Base-by-base conservation (phyloP, 2,329 filamentous ascomycete species). In the Cryphonectria radicalis region DNA sequence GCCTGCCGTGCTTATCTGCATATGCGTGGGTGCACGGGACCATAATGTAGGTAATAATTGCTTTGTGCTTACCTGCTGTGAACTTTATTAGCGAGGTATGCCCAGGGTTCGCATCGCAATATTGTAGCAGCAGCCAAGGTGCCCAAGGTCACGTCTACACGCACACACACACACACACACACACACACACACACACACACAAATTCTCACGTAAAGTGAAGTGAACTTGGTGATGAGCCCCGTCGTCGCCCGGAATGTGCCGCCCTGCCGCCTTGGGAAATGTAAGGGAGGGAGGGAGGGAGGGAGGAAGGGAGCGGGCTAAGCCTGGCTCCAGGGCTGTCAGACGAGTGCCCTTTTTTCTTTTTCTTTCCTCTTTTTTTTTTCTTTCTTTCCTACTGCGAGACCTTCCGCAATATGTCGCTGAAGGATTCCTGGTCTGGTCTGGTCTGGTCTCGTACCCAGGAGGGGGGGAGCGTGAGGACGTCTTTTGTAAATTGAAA, bases 61-160 rank as follows among this genome's bases (percentile, higher is more conserved):
- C 68, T 68, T 72, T 72, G 70, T 68, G 65, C 64, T 65, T 46
- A 67, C 60, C 60, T 70, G 46, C 46, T 50, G 19, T 10, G 46
- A 6, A n/a, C 46, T 10, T n/a, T n/a, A 50, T 7, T 62, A 68
- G 68, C 71, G 62, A 68, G 62, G 63, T 35, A 67, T n/a, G 11
- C n/a, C 42, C 28, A 66, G 32, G 42, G 53, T 10, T 55, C 55
- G 67, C n/a, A 66, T 65, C 40, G 63, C 66, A 55, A 37, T 60
- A 50, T 1, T 40, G 37, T 2, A 8, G 46, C 6, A 8, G 46
- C 5, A n/a, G 22, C 46, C 55, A 25, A 66, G 46, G 35, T 53
- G 55, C 43, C 32, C 63, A 35, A 64, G 55, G 63, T 55, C 55
- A 63, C 35, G 59, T 53, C 69, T 59, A 50, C 63, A 72, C 25